Percentiles rank a stretch among this genome's conserved stretches.
phyloP scores from a whole-genome alignment of 345 rosid genomes.

The Adansonia digitata region DNA sequence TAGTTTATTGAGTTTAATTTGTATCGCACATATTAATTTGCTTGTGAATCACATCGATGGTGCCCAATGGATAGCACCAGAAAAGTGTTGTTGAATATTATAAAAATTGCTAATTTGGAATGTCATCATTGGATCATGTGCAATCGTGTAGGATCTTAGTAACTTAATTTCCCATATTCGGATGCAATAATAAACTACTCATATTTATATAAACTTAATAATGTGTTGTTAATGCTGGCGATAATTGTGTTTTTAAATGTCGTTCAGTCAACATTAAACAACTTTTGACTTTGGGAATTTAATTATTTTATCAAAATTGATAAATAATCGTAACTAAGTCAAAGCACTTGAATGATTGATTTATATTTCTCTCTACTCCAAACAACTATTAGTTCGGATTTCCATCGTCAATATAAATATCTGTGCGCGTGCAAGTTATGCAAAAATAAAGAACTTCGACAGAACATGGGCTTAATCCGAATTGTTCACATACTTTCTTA shows the following conservation, averaged over 20 bases:
- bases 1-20: not conserved
- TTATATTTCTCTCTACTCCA: too few relatives aligned
- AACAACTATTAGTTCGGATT: too few relatives aligned
- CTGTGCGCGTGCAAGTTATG: too few relatives aligned
- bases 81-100: not conserved
- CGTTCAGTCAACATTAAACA: not conserved
- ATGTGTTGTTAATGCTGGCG: not conserved
- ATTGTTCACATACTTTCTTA: too few relatives aligned
- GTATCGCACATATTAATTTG: not conserved
- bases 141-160: not conserved
- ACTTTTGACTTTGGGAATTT: not conserved
- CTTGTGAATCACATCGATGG: slow-evolving; percentile 20
- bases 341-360: not conserved
- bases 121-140: slow-evolving; percentile 8
- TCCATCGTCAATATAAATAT: too few relatives aligned
- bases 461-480: too few relatives aligned
- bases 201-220: not conserved
- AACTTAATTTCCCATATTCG: not conserved
- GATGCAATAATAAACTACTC: not conserved
- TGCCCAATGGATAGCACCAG: slow-evolving; percentile 8
- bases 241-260: not conserved
- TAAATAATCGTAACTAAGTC: not conserved
- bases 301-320: not conserved
- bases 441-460: too few relatives aligned
- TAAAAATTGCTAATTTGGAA: not conserved